Evolutionary conservation across 768 basidiomycete species (phyloP), one percentile per base, ranked within the genome.

Genomic region (Leccinum rimulosum): DNA sequence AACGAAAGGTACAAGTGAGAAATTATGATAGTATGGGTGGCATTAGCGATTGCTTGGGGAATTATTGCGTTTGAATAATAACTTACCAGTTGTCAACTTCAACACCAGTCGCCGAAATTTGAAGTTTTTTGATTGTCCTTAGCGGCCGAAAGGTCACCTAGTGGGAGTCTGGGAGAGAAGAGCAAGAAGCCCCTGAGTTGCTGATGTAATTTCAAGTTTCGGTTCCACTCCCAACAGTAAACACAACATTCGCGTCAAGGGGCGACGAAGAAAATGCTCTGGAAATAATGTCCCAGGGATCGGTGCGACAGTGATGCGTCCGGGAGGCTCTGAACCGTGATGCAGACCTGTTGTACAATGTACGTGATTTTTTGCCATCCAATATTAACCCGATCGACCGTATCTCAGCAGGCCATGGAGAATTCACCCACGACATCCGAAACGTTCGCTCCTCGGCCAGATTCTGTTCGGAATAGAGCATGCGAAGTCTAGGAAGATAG

Each of bases 301-400:
- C 63, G 52, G 10, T 64, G 68, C 59, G 68, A 73, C 22, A 22
- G 22, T 22, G 22, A 36, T 62, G 57, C 25, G 55, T 66, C 36
- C 61, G 71, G 40, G 68, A 73, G 30, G 63, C 33, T 47, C 59
- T 75, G 27, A 65, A 74, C 48, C 66, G 64, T 27, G 66, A 74
- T 27, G 56, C 64, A 6, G 60, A 59, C 49, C 38, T 63, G 27
- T 30, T 74, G 53, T 74, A 75, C 54, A 51, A 59, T 31, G 71
- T 73, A 33, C 40, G 70, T 55, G 55, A 22, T 9, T n/a, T 28
- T 1, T n/a, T 28, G 36, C 15, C 47, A 54, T 22, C 11, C 22
- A 10, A 19, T 11, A 40, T 15, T 30, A 52, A 38, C 50, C 25
- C 30, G 22, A 50, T 54, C 7, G 1, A 56, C 3, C n/a, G 9